Evolutionary conservation across 164 flowering plant genomes (phyloP).

Genomic region (Euptelea pleiosperma): DNA sequence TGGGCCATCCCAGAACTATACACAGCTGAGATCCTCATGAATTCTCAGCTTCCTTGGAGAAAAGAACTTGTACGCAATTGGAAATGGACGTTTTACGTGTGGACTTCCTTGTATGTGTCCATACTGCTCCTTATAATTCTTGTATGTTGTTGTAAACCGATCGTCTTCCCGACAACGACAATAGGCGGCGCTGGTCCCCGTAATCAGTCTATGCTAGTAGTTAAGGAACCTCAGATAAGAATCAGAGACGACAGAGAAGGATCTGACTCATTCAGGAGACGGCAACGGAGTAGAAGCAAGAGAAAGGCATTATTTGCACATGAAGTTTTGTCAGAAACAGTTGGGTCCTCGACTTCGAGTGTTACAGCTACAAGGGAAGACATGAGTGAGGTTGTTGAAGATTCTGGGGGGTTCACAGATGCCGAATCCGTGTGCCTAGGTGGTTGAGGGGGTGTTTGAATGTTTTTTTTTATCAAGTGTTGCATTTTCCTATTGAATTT

Average conservation of each 20-base stretch:
- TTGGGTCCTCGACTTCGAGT: conserved; percentile 43
- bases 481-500: no score
- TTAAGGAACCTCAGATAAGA: neutral
- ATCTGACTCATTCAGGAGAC: conserved; percentile 41
- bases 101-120: conserved; percentile 55
- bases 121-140: conserved; percentile 38
- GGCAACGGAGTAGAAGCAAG: conserved; percentile 46
- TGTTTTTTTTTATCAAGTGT: no score
- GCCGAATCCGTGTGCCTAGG: conserved; percentile 20
- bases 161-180: conserved; percentile 35
- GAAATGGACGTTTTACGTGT: conserved; percentile 79
- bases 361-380: conserved; percentile 22
- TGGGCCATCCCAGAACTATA: conserved; percentile 56
- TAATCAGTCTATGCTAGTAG: conserved; percentile 5
- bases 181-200: neutral
- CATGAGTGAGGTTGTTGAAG: conserved; percentile 12
- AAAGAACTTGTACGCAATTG: conserved; percentile 53
- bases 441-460: conserved; percentile 14
- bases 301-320: conserved; percentile 33
- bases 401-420: conserved; percentile 13
- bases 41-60: conserved; percentile 63
- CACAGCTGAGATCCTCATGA: conserved; percentile 51
- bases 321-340: conserved; percentile 12
- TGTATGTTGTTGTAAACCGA: conserved; percentile 34
- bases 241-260: conserved; percentile 18